Evolutionary conservation across 208 protist species (phyloP).

Genomic region (Trypanosoma vivax): DNA sequence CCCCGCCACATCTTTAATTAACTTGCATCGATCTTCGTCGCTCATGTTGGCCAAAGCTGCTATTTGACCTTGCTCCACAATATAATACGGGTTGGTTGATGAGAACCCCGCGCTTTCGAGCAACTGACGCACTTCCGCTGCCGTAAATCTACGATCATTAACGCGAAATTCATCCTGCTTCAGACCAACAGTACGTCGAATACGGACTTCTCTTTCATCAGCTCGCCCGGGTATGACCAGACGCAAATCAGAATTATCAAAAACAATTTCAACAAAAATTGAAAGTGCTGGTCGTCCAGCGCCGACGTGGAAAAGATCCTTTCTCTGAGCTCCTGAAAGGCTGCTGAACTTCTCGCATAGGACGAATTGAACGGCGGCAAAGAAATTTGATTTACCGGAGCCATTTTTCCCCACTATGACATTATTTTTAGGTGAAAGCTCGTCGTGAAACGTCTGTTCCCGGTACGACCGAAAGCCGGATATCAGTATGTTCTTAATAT

Average conservation of each 20-base stretch:
- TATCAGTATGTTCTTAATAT: constrained; percentile 92
- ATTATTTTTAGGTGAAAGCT: constrained; percentile 71
- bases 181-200: constrained; percentile 95
- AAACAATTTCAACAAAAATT: constrained; percentile 97
- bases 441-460: constrained; percentile 81
- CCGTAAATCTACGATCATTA: constrained; percentile 93
- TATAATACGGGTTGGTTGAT: constrained; percentile 98
- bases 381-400: constrained; percentile 97
- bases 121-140: constrained; percentile 91
- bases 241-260: constrained; percentile 97
- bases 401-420: constrained; percentile 96
- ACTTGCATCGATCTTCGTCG: constrained; percentile 91
- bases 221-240: constrained; percentile 87
- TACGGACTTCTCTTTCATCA: constrained; percentile 90
- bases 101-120: constrained; percentile 98
- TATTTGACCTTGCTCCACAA: constrained; percentile 99
- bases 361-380: constrained; percentile 96
- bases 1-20: constrained; percentile 98
- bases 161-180: constrained; percentile 99
- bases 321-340: constrained; percentile 85
- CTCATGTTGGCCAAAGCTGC: constrained; percentile 93
- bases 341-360: constrained; percentile 90
- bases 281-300: constrained; percentile 81
- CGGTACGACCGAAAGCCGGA: constrained; percentile 90
- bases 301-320: constrained; percentile 94